Conservation (phyloP, 257 asterid species). For the Ilex aquifolium region DNA sequence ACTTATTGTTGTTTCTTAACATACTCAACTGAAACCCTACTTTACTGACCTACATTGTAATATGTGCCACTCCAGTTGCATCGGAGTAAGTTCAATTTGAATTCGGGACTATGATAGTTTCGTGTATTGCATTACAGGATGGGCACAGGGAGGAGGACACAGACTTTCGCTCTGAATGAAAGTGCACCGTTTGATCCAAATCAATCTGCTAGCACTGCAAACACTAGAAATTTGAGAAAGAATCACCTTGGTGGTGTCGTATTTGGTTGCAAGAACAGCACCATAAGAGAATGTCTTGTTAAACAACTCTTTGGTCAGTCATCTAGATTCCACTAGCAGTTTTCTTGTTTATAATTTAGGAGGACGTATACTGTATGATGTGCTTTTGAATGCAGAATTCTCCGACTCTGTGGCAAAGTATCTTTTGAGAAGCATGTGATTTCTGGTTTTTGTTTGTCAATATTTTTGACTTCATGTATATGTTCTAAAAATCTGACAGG, state of each 20-base stretch:
- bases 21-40: too few relatives aligned
- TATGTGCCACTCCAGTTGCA: not conserved
- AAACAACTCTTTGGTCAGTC: constrained; percentile 37
- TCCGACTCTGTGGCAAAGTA: not conserved
- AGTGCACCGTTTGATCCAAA: constrained; percentile 12
- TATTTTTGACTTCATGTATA: constrained; percentile 8
- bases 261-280: constrained; percentile 35
- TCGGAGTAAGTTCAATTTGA: too few relatives aligned
- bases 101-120: not conserved
- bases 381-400: not conserved
- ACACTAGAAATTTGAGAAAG: constrained; percentile 23
- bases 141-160: constrained; percentile 32
- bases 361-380: not conserved
- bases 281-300: constrained; percentile 29
- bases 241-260: constrained; percentile 36
- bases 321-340: not conserved
- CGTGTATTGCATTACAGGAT: constrained; percentile 32
- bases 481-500: constrained; percentile 39
- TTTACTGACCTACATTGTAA: too few relatives aligned
- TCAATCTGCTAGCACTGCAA: not conserved
- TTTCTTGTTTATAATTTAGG: not conserved
- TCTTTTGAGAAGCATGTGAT: not conserved
- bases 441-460: constrained; percentile 9
- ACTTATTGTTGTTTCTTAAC: too few relatives aligned
- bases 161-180: constrained; percentile 18